Evolutionary conservation across 352 stramenopile genomes (phyloP), one percentile per base, ranked within the genome.

Genomic region (Phytopythium mirpurense): DNA sequence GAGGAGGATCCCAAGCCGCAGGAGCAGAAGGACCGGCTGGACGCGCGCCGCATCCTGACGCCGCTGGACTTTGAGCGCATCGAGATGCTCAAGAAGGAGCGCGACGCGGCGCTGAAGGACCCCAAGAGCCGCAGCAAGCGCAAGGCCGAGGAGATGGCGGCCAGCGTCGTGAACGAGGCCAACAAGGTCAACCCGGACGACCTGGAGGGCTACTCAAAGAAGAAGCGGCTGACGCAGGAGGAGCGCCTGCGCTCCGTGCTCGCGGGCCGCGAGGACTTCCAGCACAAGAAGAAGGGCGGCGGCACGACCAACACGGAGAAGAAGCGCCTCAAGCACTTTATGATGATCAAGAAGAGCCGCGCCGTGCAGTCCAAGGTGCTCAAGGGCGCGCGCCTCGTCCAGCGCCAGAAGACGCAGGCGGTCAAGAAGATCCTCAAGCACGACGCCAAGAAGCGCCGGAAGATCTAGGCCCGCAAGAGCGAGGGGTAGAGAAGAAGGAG

Each of bases 241-340:
- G 80, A 95, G 68, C 73, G 82, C 19, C 67, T 95, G 53, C 79
- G 78, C 31, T 72, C 62, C 38, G 82, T 98, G 40, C 65, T 98
- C 2, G 86, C 92, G 56, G 95, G 95, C 23, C 79, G 95, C 38
- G 75, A 97, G 29, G 90, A 97, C 51, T 98, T 92, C 61, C 83
- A 98, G 67, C 67, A 87, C 56, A 98, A 97, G 62, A 68, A 88
- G 49, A 88, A 84, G 51, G 88, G 94, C 58, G 96, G 96, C 54
- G 96, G 96, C 63, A 98, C 92, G 24, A 99, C 96, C 35, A 99
- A 99, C 74, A 97, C 83, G 51, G 96, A 99, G 74, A 99, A 99
- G 78, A 88, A 89, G 60, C 83, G 96, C 46, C 86, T 93, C 12
- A 99, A 99, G 82, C 98, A 98, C 70, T 99, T 98, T 54, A 84